Percentiles rank a stretch among this genome's conserved stretches.
Evolutionary conservation across 305 asterid genomes (phyloP).

Genomic region (Andrographis paniculata): DNA sequence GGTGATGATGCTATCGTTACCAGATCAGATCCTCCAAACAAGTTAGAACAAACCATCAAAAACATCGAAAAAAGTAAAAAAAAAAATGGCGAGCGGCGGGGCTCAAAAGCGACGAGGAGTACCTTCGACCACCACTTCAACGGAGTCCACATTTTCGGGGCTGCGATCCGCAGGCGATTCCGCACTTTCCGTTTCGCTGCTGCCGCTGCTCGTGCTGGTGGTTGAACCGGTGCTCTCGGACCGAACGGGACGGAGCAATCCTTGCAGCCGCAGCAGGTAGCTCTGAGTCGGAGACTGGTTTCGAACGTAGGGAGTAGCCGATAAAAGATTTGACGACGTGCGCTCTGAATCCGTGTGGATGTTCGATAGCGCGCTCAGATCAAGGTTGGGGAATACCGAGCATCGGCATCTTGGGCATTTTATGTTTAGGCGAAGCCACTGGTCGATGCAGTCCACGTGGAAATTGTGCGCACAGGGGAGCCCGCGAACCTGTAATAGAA

Average conservation of each 20-base stretch:
- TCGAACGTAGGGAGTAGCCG: conserved; percentile 51
- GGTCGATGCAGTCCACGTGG: conserved; percentile 95
- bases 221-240: conserved; percentile 28
- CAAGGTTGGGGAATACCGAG: conserved; percentile 91
- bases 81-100: no score
- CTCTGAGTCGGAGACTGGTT: conserved; percentile 77
- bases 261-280: conserved; percentile 68
- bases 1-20: no score
- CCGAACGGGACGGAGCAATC: conserved; percentile 51
- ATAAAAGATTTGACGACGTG: no score
- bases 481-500: conserved; percentile 65
- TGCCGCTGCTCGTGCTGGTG: no score
- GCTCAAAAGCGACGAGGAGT: no score
- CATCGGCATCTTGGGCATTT: conserved; percentile 98
- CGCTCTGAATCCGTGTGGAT: conserved; percentile 60
- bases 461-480: conserved; percentile 99
- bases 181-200: conserved; percentile 20
- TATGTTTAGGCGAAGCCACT: conserved; percentile 87
- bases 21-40: no score
- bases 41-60: no score
- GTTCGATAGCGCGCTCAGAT: conserved; percentile 72
- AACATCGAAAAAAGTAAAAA: no score
- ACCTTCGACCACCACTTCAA: no score
- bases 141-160: conserved; percentile 19
- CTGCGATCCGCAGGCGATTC: conserved; percentile 28